Conservation (phyloP, 1,284 basidiomycete species). For the Hemileia vastatrix region DNA sequence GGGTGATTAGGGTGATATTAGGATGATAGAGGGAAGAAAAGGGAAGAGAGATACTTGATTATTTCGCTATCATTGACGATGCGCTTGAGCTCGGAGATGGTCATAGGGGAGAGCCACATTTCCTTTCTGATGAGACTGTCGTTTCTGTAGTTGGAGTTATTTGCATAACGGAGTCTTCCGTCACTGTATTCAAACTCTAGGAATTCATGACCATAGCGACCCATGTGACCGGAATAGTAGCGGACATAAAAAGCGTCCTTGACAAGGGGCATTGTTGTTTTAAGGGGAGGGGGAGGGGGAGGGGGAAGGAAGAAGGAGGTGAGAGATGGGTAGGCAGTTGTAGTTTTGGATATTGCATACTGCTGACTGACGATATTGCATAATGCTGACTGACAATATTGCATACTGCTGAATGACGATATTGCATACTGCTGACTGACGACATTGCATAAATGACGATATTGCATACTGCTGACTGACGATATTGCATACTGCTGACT, state of each 20-base stretch:
- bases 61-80: conserved; percentile 94
- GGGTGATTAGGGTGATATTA: neutral
- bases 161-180: conserved; percentile 90
- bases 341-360: no score
- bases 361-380: no score
- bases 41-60: conserved; percentile 63
- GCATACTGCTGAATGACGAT: no score
- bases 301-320: no score
- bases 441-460: no score
- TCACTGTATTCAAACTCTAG: conserved; percentile 97
- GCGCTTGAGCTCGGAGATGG: conserved; percentile 84
- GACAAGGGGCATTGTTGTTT: conserved; percentile 7
- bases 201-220: conserved; percentile 51
- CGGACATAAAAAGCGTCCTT: conserved; percentile 17
- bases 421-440: no score
- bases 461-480: no score
- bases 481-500: no score
- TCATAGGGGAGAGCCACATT: conserved; percentile 86
- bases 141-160: conserved; percentile 98
- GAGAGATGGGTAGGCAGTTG: no score
- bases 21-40: neutral
- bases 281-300: no score
- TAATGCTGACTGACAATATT: no score
- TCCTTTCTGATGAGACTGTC: conserved; percentile 97
- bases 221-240: conserved; percentile 20